Percentiles rank a stretch among this genome's conserved stretches.
Evolutionary conservation across 257 asterid genomes (phyloP).

Genomic region (Galeopsis tetrahit): DNA sequence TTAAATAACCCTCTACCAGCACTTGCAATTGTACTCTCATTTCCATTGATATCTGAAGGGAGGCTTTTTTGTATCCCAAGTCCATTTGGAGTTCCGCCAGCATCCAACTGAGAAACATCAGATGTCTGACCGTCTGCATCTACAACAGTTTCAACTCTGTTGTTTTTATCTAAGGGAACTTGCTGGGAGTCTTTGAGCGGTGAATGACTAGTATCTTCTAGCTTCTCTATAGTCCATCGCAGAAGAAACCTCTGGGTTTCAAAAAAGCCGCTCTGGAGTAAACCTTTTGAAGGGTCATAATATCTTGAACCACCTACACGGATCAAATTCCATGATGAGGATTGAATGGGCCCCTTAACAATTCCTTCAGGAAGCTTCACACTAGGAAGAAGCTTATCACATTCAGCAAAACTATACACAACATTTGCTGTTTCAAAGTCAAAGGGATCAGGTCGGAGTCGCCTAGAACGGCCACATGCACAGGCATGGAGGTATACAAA

Average conservation of each 20-base stretch:
- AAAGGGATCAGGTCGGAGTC: conserved; percentile 81
- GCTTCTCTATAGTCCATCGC: conserved; percentile 75
- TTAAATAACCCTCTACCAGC: conserved; percentile 54
- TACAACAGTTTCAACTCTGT: conserved; percentile 43
- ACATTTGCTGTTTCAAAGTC: conserved; percentile 83
- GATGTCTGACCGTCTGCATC: conserved; percentile 42
- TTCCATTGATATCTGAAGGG: conserved; percentile 44
- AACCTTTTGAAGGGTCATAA: conserved; percentile 84
- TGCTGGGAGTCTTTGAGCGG: conserved; percentile 42
- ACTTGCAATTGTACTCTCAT: conserved; percentile 43
- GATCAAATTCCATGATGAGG: conserved; percentile 77
- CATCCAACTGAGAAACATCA: conserved; percentile 41
- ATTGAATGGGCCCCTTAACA: conserved; percentile 50
- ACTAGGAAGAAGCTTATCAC: conserved; percentile 89
- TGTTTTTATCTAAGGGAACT: conserved; percentile 37
- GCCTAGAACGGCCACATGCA: conserved; percentile 98
- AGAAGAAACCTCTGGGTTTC: conserved; percentile 76
- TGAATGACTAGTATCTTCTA: conserved; percentile 36
- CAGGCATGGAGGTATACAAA: conserved; percentile 96
- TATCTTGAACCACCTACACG: conserved; percentile 87
- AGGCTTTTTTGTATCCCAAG: conserved; percentile 41
- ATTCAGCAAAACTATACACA: conserved; percentile 61
- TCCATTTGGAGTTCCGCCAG: conserved; percentile 48
- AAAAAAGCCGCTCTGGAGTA: conserved; percentile 88
- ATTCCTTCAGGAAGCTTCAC: conserved; percentile 56